Conservation (phyloP, 176 grass and related monocot species). For the Pharus latifolius region DNA sequence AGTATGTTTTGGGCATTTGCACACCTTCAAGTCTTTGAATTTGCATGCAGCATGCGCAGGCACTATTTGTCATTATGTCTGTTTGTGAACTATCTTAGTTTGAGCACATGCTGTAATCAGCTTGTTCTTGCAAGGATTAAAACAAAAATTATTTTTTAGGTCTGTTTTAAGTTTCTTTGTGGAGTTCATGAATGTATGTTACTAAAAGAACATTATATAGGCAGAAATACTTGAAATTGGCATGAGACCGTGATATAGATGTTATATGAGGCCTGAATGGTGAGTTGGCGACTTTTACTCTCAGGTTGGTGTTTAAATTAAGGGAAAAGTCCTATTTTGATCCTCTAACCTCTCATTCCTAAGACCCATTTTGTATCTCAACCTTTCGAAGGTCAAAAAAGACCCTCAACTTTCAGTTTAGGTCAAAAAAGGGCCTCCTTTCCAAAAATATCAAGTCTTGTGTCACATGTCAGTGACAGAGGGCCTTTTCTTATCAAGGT, state of each 20-base stretch:
- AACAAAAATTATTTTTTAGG: neutral
- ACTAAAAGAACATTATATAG: neutral
- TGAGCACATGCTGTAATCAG: neutral
- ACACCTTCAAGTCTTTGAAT: neutral
- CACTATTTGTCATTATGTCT: neutral
- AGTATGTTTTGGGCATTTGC: slow-evolving; percentile 21
- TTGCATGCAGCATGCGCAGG: neutral
- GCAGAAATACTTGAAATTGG: neutral
- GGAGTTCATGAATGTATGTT: neutral
- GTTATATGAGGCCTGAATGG: neutral
- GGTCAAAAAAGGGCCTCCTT: too few relatives aligned
- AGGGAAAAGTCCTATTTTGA: too few relatives aligned
- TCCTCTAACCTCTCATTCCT: too few relatives aligned
- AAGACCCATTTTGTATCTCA: too few relatives aligned
- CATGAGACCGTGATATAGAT: neutral
- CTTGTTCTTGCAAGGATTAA: neutral
- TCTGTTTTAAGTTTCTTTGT: neutral
- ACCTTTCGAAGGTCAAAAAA: too few relatives aligned
- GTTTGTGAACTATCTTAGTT: neutral
- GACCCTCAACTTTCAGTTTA: too few relatives aligned
- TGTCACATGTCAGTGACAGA: too few relatives aligned
- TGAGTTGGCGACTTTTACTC: slow-evolving; percentile 3
- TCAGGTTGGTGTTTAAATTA: slow-evolving; percentile 2
- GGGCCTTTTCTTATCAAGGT: too few relatives aligned
- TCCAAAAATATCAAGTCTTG: too few relatives aligned